These are phyloP conservation scores for Ogataea trehalophila DNA, from an alignment of 805 yeast genomes.

Conservation along the genomic window DNA sequence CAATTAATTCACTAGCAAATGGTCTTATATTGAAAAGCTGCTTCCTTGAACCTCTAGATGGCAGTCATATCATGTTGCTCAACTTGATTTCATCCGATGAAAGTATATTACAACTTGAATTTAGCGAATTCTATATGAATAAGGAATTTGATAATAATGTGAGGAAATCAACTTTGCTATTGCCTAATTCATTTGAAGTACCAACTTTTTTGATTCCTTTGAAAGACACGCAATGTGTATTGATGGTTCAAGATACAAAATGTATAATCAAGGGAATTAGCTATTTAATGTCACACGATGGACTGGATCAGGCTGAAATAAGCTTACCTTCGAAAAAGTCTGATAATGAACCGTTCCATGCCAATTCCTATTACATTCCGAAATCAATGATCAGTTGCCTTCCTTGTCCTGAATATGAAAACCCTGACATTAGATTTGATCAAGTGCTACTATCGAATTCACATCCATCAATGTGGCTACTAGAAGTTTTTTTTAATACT, in stretches of 20 bases:
- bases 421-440: constrained; percentile 16
- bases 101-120: constrained; percentile 20
- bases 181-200: constrained; percentile 24
- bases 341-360: constrained; percentile 1
- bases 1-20: constrained; percentile 19
- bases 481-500: constrained; percentile 22
- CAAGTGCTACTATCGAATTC: constrained; percentile 26
- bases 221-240: constrained; percentile 18
- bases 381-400: constrained; percentile 12
- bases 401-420: constrained; percentile 14
- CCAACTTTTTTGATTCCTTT: constrained; percentile 27
- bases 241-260: constrained; percentile 23
- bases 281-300: constrained; percentile 25
- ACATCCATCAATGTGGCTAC: constrained; percentile 16
- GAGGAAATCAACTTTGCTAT: constrained; percentile 17
- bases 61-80: constrained; percentile 19
- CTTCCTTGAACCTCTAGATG: constrained; percentile 20
- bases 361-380: constrained; percentile 26
- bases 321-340: constrained; percentile 6
- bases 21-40: constrained; percentile 22
- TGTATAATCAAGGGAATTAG: constrained; percentile 21
- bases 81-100: constrained; percentile 18
- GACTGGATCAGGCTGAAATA: constrained; percentile 18
- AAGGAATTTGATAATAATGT: constrained; percentile 9
- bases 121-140: constrained; percentile 20